These are phyloP conservation scores for Thamnidium elegans DNA, from an alignment of 192 early-diverging fungal species.

Conservation along the genomic window DNA sequence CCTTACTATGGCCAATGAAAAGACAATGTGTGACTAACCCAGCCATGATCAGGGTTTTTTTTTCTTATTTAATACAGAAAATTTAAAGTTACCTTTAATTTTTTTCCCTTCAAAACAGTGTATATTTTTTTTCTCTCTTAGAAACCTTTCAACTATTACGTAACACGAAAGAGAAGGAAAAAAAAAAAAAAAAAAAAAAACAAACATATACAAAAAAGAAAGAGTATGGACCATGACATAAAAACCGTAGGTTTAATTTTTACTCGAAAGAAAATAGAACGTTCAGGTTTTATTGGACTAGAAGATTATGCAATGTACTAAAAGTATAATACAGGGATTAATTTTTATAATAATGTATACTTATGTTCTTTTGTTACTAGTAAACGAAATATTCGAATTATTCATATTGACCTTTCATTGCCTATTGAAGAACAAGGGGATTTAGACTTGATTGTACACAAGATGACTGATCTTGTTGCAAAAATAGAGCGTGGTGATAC, in stretches of 20 bases:
- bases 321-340: neutral
- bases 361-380: slow-evolving; percentile 3
- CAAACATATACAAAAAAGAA: neutral
- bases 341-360: neutral
- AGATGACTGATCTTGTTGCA: slow-evolving; percentile 36
- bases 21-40: too few relatives aligned
- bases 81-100: too few relatives aligned
- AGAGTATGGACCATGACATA: slow-evolving; percentile 7
- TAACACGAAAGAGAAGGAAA: neutral
- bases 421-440: slow-evolving; percentile 22
- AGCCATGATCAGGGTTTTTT: too few relatives aligned
- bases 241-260: slow-evolving; percentile 38
- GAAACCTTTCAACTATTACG: too few relatives aligned
- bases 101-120: too few relatives aligned
- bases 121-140: neutral
- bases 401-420: slow-evolving; percentile 27
- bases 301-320: slow-evolving; percentile 37
- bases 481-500: slow-evolving; percentile 22
- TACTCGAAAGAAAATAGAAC: slow-evolving; percentile 27
- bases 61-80: too few relatives aligned
- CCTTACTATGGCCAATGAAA: too few relatives aligned
- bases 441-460: slow-evolving; percentile 39
- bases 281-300: slow-evolving; percentile 36
- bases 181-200: neutral
- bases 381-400: slow-evolving; percentile 23